A percentile compares a stretch with the other conserved stretches of the same genome.
These are phyloP conservation scores for Solanum habrochaites DNA, from an alignment of 257 asterid genomes.

Conservation along the genomic window DNA sequence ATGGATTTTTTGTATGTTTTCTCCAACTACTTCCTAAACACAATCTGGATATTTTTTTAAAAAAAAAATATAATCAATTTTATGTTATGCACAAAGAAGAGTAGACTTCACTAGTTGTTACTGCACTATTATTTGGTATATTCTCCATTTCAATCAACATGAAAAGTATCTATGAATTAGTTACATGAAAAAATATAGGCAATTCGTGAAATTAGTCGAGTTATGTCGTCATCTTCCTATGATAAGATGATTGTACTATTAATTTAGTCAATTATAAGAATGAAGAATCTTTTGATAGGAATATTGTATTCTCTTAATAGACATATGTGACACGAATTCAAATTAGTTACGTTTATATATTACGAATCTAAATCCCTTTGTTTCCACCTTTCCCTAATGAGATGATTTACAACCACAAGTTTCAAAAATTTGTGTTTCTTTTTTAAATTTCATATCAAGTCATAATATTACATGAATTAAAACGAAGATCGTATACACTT, in stretches of 20 bases:
- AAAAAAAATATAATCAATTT: not conserved
- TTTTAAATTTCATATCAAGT: not conserved
- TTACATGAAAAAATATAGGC: not conserved
- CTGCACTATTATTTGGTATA: not conserved
- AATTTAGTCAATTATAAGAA: accelerated
- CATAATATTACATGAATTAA: not conserved
- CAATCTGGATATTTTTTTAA: not conserved
- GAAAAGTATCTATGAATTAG: not conserved
- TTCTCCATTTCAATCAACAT: not conserved
- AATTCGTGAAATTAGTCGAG: not conserved
- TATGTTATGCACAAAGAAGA: not conserved
- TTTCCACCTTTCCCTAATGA: not conserved
- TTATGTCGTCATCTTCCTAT: not conserved
- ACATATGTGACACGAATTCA: not conserved
- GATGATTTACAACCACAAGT: not conserved
- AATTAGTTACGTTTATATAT: not conserved
- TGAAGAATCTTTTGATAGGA: not conserved
- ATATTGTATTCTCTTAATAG: accelerated
- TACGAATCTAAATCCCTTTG: not conserved
- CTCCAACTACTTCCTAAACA: not conserved
- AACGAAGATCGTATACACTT: not conserved
- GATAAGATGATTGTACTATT: not conserved
- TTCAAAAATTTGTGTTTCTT: too few relatives aligned
- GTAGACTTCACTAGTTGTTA: not conserved
- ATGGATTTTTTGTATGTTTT: not conserved